These are phyloP conservation scores for Debaryomycetaceae sp. DNA, from an alignment of 1,139 yeast genomes.

Conservation along the genomic window DNA sequence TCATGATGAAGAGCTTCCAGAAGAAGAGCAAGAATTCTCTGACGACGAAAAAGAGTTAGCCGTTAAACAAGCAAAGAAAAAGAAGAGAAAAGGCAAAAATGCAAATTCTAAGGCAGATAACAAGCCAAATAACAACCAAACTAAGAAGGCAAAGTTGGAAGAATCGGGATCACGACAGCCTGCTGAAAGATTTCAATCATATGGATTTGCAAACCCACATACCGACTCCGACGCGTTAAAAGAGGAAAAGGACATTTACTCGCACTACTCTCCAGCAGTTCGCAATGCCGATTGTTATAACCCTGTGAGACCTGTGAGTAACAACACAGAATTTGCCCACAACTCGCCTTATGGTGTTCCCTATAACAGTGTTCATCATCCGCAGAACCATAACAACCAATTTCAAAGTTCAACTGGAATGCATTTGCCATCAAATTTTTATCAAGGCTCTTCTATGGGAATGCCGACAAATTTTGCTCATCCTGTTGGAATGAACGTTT, in stretches of 20 bases:
- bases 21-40: slow-evolving; percentile 90
- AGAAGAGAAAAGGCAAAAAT: slow-evolving; percentile 43
- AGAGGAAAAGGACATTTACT: too few species aligned
- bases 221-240: not conserved
- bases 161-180: not conserved
- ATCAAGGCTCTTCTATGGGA: too few species aligned
- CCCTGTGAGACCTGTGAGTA: not conserved
- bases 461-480: too few species aligned
- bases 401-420: not conserved
- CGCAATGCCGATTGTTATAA: too few species aligned
- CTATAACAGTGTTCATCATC: slow-evolving; percentile 4
- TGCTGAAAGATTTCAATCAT: slow-evolving; percentile 15
- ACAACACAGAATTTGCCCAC: slow-evolving; percentile 1
- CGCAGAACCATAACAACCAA: not conserved
- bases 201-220: slow-evolving; percentile 19
- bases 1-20: slow-evolving; percentile 91
- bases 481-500: too few species aligned
- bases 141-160: slow-evolving; percentile 3
- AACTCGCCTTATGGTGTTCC: slow-evolving; percentile 10
- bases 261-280: too few species aligned
- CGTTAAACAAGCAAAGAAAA: slow-evolving; percentile 57
- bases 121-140: slow-evolving; percentile 3
- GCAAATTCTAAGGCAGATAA: slow-evolving; percentile 12
- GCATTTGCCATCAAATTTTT: not conserved
- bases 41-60: slow-evolving; percentile 82